Evolutionary conservation across 164 flowering plant genomes (phyloP), one percentile per base, ranked within the genome.

Genomic region (Akebia trifoliata): DNA sequence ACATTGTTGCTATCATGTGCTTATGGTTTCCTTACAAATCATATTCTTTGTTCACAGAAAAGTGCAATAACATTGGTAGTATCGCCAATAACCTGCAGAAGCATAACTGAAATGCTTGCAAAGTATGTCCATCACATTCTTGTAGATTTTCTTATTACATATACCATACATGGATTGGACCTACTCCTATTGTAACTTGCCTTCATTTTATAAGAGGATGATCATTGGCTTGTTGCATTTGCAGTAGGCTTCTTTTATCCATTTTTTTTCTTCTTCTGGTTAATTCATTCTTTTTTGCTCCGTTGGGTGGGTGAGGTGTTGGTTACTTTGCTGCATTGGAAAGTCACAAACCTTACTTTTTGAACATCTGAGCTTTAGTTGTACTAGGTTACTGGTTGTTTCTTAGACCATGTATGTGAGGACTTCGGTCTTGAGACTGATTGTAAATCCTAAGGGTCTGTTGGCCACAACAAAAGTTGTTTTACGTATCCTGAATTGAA

Each of bases 91-190:
- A 87, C 83, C n/a, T 63, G 75, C 66, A 68, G 34, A 65, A 74
- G 74, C 72, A 83, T 90, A 46, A 66, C 61, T 64, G 78, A 73
- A 49, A 90, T 87, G 95, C 85, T 90, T 46, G 73, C 65, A 18
- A 90, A 82, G 97, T 90, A 83, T 55, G 93, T 66, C 20, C 21
- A 14, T 30, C 11, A 3, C 36, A 24, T 45, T 20, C 25, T 25
- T 53, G 36, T n/a, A 32, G 54, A 21, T 56, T 8, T 53, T 60
- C 24, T 25, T 49, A 39, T 22, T 40, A 21, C 39, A 60, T 24
- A 21, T 37, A 15, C 17, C 35, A 6, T 28, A 25, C 34, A 22
- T 48, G 32, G 22, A 36, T 48, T 21, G 22, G 1, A 20, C 6
- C 10, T 25, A 3, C 4, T 43, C 14, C 20, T 59, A 15, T 3